Evolutionary conservation across 805 yeast species (phyloP), one percentile per base, ranked within the genome.

Genomic region (Cyberlindnera japonica): DNA sequence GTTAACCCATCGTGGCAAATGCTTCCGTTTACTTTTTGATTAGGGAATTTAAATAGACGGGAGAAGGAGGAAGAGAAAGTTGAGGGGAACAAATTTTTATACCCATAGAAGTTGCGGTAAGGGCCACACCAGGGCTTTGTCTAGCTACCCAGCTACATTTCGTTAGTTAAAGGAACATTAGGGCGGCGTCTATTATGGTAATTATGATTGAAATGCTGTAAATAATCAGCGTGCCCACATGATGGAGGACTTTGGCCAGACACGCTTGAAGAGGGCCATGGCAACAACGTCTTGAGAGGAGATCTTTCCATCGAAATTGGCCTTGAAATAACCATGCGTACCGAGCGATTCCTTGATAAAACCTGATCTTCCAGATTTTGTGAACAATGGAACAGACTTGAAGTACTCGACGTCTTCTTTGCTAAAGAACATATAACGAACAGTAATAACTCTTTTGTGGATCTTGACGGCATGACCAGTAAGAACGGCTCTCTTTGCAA

Each of bases 261-360:
- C 83, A 57, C 99, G 79, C 67, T 87, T 91, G 69, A 85, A 93
- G 53, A 93, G 65, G 22, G 96, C 80, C 97, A 93, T 88, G 17
- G 88, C 97, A 35, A 93, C 79, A 12, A 86, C 81, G 64, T 93
- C 99, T 65, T 90, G 97, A 0, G 96, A 83, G 38, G 84, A 79
- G 55, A 95, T 69, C 56, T 83, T 86, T 44, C 90, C 91, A 59
- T 93, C 97, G 55, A 93, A 93, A 8, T 85, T 83, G 18, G 97
- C 96, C 68, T 93, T 93, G 77, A 83, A 90, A 69, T 91, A 88
- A 48, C 99, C 99, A 61, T 93, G 99, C 2, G 99, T 93, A 67
- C 99, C 99, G 69, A 93, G 72, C 59, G 90, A 78, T 62, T 91
- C 97, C 64, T 87, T 91, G 61, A 95, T 91, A 63, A 84, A 84